Conservation (phyloP, 2,329 filamentous ascomycete species). For the Paecilomyces niveus region DNA sequence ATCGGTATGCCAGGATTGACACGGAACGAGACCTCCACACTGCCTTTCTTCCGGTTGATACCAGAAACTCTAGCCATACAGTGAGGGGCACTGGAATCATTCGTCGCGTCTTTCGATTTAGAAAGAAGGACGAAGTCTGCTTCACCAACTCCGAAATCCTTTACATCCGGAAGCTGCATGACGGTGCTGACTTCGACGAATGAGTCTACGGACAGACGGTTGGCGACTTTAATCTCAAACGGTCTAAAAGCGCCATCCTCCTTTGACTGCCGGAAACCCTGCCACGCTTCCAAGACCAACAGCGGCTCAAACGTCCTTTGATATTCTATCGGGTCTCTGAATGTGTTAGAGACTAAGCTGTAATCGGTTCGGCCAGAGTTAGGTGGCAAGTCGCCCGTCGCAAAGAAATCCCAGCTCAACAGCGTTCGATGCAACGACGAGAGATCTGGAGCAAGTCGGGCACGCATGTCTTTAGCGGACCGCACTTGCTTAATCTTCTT, state of each 20-base stretch:
- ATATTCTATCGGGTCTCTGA: constrained; percentile 69
- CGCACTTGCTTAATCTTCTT: constrained; percentile 76
- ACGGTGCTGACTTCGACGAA: constrained; percentile 87
- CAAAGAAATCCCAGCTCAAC: constrained; percentile 91
- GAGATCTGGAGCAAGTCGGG: constrained; percentile 83
- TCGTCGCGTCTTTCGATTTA: constrained; percentile 62
- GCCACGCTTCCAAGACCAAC: constrained; percentile 89
- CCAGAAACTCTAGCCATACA: constrained; percentile 80
- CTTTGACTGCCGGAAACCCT: constrained; percentile 81
- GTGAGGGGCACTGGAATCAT: constrained; percentile 59
- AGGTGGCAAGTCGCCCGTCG: constrained; percentile 78
- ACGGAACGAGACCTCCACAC: constrained; percentile 78
- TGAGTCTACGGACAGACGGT: constrained; percentile 81
- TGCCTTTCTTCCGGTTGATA: constrained; percentile 71
- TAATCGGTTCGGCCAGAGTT: constrained; percentile 62
- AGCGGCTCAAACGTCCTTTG: constrained; percentile 86
- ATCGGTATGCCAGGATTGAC: constrained; percentile 62
- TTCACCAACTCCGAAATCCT: constrained; percentile 67
- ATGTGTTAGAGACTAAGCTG: constrained; percentile 68
- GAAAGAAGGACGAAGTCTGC: constrained; percentile 88
- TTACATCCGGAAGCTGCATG: constrained; percentile 63
- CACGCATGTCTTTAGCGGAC: constrained; percentile 88
- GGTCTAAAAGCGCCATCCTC: constrained; percentile 75
- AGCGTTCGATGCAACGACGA: constrained; percentile 77
- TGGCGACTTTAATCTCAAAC: constrained; percentile 82